phyloP scores from a whole-genome alignment of 768 basidiomycete genomes.

The Podaxis sp. region DNA sequence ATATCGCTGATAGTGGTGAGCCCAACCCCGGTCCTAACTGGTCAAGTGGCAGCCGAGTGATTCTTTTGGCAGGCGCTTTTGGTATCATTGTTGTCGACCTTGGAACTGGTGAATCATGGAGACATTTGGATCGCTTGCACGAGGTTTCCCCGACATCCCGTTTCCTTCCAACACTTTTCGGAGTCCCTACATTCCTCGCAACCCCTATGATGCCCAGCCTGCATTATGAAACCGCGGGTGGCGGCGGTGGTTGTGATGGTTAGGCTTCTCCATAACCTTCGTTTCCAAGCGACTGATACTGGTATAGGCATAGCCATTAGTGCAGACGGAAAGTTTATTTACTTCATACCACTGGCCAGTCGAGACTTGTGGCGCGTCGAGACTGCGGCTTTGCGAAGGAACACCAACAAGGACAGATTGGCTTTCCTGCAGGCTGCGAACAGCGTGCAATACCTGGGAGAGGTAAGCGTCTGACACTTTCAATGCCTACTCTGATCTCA shows the following conservation, averaged over 20 bases:
- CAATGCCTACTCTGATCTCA: not conserved
- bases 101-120: slow-evolving; percentile 19
- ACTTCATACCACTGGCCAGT: slow-evolving; percentile 16
- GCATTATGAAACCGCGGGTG: slow-evolving; percentile 14
- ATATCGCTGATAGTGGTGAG: slow-evolving; percentile 19
- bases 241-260: slow-evolving; percentile 17
- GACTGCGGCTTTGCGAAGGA: slow-evolving; percentile 12
- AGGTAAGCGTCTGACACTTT: not conserved
- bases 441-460: slow-evolving; percentile 17
- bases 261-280: not conserved
- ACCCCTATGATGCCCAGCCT: slow-evolving; percentile 12
- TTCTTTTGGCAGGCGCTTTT: slow-evolving; percentile 11
- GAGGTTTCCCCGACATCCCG: slow-evolving; percentile 10
- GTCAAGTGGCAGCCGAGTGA: not conserved
- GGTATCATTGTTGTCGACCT: slow-evolving; percentile 20
- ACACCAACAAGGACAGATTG: slow-evolving; percentile 13
- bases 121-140: slow-evolving; percentile 15
- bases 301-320: slow-evolving; percentile 14
- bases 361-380: slow-evolving; percentile 17
- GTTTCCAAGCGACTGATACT: not conserved
- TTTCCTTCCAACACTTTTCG: slow-evolving; percentile 17
- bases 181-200: slow-evolving; percentile 14
- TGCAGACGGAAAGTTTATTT: slow-evolving; percentile 16
- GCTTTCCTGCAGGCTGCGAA: slow-evolving; percentile 14
- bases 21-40: not conserved